Conservation (phyloP, 805 yeast genomes). For the Yamadazyma endophytica region DNA sequence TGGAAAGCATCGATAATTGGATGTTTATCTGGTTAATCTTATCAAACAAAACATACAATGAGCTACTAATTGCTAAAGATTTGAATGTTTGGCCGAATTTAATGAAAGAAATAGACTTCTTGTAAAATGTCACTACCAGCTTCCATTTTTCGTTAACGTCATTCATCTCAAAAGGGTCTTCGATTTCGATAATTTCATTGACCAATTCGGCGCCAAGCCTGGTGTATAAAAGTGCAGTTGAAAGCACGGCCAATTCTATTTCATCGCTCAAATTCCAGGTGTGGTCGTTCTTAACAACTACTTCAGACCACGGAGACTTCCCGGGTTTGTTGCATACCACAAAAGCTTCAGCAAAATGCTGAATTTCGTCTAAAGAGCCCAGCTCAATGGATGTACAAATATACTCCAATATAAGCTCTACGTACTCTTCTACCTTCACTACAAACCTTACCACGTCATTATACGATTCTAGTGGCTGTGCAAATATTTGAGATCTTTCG, state of each 20-base stretch:
- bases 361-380: not conserved
- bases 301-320: slow-evolving; percentile 5
- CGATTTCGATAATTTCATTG: slow-evolving; percentile 26
- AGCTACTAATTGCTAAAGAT: slow-evolving; percentile 6
- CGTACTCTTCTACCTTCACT: slow-evolving; percentile 29
- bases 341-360: not conserved
- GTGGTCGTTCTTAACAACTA: no score
- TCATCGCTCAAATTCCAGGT: slow-evolving; percentile 34
- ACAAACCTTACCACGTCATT: slow-evolving; percentile 22
- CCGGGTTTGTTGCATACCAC: not conserved
- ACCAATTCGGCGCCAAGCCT: slow-evolving; percentile 32
- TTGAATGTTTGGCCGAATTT: slow-evolving; percentile 17
- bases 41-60: slow-evolving; percentile 13
- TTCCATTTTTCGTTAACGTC: slow-evolving; percentile 31
- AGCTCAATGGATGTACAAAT: not conserved
- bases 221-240: slow-evolving; percentile 25
- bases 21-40: slow-evolving; percentile 27
- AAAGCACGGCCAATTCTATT: slow-evolving; percentile 19
- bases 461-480: no score
- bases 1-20: slow-evolving; percentile 37
- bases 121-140: slow-evolving; percentile 28
- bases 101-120: slow-evolving; percentile 24
- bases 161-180: slow-evolving; percentile 2
- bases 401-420: slow-evolving; percentile 21
- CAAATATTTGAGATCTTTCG: no score